Evolutionary conservation across 75 land plant species (phyloP).

Genomic region (Azolla pinnata): DNA sequence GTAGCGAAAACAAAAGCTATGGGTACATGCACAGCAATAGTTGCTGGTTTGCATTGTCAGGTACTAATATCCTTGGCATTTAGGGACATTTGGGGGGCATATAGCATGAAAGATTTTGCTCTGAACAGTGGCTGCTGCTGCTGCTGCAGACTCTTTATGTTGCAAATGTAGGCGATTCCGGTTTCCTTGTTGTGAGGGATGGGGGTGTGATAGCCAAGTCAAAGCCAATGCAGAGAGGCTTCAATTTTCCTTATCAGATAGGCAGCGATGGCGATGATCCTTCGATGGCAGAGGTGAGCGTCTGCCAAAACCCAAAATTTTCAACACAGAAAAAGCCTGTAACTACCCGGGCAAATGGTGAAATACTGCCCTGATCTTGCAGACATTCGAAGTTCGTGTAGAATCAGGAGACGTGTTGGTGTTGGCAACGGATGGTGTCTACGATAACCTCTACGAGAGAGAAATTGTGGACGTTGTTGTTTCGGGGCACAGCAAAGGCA

Average conservation of each 20-base stretch:
- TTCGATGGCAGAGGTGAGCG: conserved; percentile 48
- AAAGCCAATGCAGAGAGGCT: conserved; percentile 64
- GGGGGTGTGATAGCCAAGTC: conserved; percentile 53
- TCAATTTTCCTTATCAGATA: conserved; percentile 75
- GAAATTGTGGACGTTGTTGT: conserved; percentile 46
- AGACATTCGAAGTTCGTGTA: conserved; percentile 50
- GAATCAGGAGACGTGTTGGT: conserved; percentile 72
- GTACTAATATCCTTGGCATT: conserved; percentile 13
- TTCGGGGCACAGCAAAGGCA: not conserved
- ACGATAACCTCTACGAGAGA: conserved; percentile 75
- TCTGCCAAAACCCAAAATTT: no score
- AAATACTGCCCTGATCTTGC: conserved; percentile 6
- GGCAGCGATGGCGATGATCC: conserved; percentile 62
- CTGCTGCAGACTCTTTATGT: conserved; percentile 53
- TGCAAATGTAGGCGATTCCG: conserved; percentile 84
- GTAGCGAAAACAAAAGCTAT: conserved; percentile 42
- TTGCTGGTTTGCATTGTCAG: conserved; percentile 60
- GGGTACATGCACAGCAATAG: conserved; percentile 65
- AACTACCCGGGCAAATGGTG: no score
- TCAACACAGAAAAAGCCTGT: no score
- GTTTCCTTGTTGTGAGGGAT: conserved; percentile 61
- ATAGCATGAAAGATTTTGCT: no score
- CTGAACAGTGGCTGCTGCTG: no score
- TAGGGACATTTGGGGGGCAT: no score
- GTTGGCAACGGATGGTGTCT: conserved; percentile 74